Evolutionary conservation across 2,329 filamentous ascomycete genomes (phyloP).

Genomic region (Colletotrichum tofieldiae): DNA sequence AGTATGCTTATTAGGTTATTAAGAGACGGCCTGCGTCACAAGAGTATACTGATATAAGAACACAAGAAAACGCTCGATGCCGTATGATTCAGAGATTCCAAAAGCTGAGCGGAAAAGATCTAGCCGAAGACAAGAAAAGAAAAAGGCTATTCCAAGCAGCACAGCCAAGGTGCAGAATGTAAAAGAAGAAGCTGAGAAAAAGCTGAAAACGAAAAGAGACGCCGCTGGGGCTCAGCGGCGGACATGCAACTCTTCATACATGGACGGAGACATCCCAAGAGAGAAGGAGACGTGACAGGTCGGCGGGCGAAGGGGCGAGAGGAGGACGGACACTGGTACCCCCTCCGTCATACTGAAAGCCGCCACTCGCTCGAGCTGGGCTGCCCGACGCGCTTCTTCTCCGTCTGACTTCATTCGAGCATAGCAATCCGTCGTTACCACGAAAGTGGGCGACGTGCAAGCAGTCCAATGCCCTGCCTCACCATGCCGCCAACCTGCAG

Average conservation of each 20-base stretch:
- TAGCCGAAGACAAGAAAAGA: conserved; percentile 37
- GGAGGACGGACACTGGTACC: conserved; percentile 15
- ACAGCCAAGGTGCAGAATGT: conserved; percentile 17
- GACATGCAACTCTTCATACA: conserved; percentile 39
- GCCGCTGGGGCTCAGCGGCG: conserved; percentile 33
- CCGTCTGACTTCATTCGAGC: conserved; percentile 32
- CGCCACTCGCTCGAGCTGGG: conserved; percentile 3
- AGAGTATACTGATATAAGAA: conserved; percentile 12
- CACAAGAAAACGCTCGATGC: conserved; percentile 17
- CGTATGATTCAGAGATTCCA: conserved; percentile 18
- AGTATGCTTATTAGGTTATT: conserved; percentile 39
- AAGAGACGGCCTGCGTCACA: conserved; percentile 40
- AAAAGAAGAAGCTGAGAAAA: conserved; percentile 38
- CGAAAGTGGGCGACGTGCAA: conserved; percentile 22
- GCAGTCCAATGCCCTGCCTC: conserved; percentile 40
- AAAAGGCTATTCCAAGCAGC: conserved; percentile 34
- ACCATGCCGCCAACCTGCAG: conserved; percentile 40
- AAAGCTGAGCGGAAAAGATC: conserved; percentile 23
- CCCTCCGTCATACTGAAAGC: conserved; percentile 30
- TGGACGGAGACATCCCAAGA: conserved; percentile 30
- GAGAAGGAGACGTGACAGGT: conserved; percentile 14
- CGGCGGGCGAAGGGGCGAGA: conserved; percentile 5
- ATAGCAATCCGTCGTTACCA: conserved; percentile 28
- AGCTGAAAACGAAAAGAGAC: conserved; percentile 15
- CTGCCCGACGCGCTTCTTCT: conserved; percentile 22